Evolutionary conservation across 2,329 filamentous ascomycete species (phyloP), one percentile per base, ranked within the genome.

Genomic region (Hyphodiscus sp.): DNA sequence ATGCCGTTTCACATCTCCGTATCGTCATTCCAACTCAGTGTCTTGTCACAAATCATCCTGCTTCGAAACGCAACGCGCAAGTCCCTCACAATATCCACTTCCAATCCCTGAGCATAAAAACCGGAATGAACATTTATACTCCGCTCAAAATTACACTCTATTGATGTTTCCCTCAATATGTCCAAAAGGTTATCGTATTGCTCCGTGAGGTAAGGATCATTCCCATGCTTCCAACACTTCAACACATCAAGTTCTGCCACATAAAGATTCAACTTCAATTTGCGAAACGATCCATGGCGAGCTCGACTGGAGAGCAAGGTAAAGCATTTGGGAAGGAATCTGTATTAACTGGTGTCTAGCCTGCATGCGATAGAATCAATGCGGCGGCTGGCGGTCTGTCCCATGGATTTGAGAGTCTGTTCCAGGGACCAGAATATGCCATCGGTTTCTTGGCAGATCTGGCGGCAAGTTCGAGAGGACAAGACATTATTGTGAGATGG

Each of bases 61-160:
- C 52, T 44, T 26, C 52, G 48, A 44, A 49, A 54, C n/a, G 45
- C 48, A 29, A 29, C 19, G 50, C 50, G 47, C 30, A 50, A 29
- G 1, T 53, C 47, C 42, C 41, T 20, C 11, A 45, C 19, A 7
- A 26, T 50, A 19, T 43, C 47, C 18, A 16, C 13, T 20, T 50
- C 47, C 41, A 8, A n/a, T 38, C 48, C 33, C 18, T n/a, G 1
- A 19, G 4, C n/a, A 2, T 20, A 20, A 20, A 4, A 5, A 30
- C 19, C 2, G 16, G 11, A n/a, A 20, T 51, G n/a, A 10, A 38
- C 43, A 20, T 20, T 20, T 13, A 45, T 19, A 2, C 11, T 16
- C 43, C 33, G 45, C 42, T 41, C 26, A 33, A 44, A 45, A 20
- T 20, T 20, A 6, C 41, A n/a, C 42, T 23, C 49, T n/a, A 9